Conservation (phyloP, 768 basidiomycete species). For the Obba rivulosa region DNA sequence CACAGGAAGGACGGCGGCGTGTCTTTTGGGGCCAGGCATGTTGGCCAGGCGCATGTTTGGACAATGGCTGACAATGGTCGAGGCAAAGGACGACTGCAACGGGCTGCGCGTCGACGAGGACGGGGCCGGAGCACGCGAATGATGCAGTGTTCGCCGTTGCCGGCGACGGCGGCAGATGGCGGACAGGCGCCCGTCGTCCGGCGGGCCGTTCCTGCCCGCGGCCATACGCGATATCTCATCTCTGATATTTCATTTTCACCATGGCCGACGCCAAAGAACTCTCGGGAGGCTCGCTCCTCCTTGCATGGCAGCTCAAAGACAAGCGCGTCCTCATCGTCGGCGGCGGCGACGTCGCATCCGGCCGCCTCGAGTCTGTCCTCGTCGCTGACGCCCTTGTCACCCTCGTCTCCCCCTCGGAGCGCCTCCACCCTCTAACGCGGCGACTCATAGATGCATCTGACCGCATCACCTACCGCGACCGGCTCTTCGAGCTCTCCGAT, state of each 20-base stretch:
- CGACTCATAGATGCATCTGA: slow-evolving; percentile 43
- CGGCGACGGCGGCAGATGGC: neutral
- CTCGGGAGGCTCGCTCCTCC: slow-evolving; percentile 72
- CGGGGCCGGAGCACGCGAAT: too few relatives aligned
- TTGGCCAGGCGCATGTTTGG: too few relatives aligned
- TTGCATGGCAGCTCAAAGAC: slow-evolving; percentile 89
- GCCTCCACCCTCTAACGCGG: slow-evolving; percentile 59
- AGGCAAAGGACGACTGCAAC: too few relatives aligned
- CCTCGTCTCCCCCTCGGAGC: slow-evolving; percentile 64
- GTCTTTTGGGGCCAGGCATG: too few relatives aligned
- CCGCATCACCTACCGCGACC: slow-evolving; percentile 67
- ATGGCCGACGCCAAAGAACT: slow-evolving; percentile 7
- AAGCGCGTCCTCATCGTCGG: slow-evolving; percentile 89
- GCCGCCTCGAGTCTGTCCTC: slow-evolving; percentile 83
- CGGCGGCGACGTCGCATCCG: slow-evolving; percentile 88
- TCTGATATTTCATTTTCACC: slow-evolving; percentile 4
- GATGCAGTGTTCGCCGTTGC: too few relatives aligned
- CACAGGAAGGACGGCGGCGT: slow-evolving; percentile 4
- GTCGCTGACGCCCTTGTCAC: slow-evolving; percentile 73
- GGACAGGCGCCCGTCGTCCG: neutral
- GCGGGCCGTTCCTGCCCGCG: neutral
- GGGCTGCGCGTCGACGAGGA: too few relatives aligned
- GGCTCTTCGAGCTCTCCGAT: slow-evolving; percentile 61
- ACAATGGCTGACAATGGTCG: too few relatives aligned
- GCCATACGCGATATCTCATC: too few relatives aligned